phyloP scores from a whole-genome alignment of 345 rosid species.

The Punica granatum region DNA sequence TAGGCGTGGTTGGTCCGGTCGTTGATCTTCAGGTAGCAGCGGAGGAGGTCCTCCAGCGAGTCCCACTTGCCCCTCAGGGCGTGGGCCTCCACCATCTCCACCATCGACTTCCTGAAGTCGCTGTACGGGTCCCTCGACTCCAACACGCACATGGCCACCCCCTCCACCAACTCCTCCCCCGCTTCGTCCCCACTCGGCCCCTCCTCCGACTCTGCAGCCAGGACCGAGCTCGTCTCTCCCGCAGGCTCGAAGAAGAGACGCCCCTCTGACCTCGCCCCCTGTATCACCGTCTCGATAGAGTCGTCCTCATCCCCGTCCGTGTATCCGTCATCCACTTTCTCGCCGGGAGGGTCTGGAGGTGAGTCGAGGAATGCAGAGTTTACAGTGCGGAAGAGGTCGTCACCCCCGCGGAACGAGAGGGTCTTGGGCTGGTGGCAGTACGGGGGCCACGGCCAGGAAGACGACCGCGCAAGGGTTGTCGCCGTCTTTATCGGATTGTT shows the following conservation, averaged over 20 bases:
- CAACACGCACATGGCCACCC: conserved; percentile 42
- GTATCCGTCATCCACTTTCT: background rate
- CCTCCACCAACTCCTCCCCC: conserved; percentile 24
- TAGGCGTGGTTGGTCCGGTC: conserved; percentile 56
- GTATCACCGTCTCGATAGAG: conserved; percentile 39
- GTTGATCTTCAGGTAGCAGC: conserved; percentile 61
- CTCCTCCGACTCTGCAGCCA: conserved; percentile 27
- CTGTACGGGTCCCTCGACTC: conserved; percentile 64
- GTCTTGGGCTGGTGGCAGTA: conserved; percentile 76
- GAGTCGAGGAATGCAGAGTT: conserved; percentile 25
- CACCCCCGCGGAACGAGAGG: conserved; percentile 44
- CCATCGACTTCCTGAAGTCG: conserved; percentile 87
- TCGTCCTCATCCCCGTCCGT: background rate
- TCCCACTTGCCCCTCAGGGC: conserved; percentile 49
- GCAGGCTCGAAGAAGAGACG: conserved; percentile 57
- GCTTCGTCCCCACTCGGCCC: background rate
- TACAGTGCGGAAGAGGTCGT: conserved; percentile 25
- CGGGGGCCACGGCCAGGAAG: conserved; percentile 73
- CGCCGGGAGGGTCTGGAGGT: conserved; percentile 2
- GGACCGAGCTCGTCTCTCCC: conserved; percentile 50
- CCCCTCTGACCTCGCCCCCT: conserved; percentile 43
- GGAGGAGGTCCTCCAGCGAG: conserved; percentile 58
- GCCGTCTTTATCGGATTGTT: conserved; percentile 4
- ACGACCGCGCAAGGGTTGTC: background rate
- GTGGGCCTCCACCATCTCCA: conserved; percentile 83